These are phyloP conservation scores for Phytophthora ramorum DNA, from an alignment of 352 stramenopile species.

Conservation along the genomic window DNA sequence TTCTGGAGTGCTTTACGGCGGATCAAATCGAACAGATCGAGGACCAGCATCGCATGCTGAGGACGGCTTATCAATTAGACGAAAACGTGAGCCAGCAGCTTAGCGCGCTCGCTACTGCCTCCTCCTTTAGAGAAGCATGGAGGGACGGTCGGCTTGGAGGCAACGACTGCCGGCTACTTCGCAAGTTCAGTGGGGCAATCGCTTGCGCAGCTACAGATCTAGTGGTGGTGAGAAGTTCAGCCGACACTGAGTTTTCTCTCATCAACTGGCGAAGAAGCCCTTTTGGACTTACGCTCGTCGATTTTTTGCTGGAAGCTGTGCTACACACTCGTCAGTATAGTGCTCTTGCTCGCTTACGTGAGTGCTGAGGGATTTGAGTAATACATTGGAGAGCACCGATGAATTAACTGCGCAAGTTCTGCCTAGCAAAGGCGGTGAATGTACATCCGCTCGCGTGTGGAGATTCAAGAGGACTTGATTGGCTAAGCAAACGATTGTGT, in stretches of 20 bases:
- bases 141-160: slow-evolving; percentile 29
- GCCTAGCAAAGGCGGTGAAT: neutral
- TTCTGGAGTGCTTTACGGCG: slow-evolving; percentile 26
- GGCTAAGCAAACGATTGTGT: neutral
- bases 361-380: slow-evolving; percentile 10
- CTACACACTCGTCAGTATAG: slow-evolving; percentile 36
- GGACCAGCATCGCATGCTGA: slow-evolving; percentile 34
- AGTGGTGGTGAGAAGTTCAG: slow-evolving; percentile 3
- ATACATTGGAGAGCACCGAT: slow-evolving; percentile 3
- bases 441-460: too few relatives aligned
- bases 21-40: slow-evolving; percentile 41
- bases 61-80: slow-evolving; percentile 36
- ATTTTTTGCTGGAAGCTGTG: slow-evolving; percentile 39
- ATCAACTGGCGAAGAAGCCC: slow-evolving; percentile 40
- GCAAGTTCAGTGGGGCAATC: slow-evolving; percentile 34
- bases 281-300: slow-evolving; percentile 35
- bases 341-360: slow-evolving; percentile 26
- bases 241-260: slow-evolving; percentile 24
- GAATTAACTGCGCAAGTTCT: neutral
- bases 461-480: neutral
- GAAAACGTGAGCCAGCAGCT: slow-evolving; percentile 35
- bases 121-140: slow-evolving; percentile 32
- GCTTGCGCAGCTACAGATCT: slow-evolving; percentile 26
- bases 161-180: slow-evolving; percentile 33
- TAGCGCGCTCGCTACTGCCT: slow-evolving; percentile 11